A percentile compares a stretch with the other conserved stretches of the same genome.
phyloP scores from a whole-genome alignment of 148 eudicot genomes.

The Nepenthes mirabilis region DNA sequence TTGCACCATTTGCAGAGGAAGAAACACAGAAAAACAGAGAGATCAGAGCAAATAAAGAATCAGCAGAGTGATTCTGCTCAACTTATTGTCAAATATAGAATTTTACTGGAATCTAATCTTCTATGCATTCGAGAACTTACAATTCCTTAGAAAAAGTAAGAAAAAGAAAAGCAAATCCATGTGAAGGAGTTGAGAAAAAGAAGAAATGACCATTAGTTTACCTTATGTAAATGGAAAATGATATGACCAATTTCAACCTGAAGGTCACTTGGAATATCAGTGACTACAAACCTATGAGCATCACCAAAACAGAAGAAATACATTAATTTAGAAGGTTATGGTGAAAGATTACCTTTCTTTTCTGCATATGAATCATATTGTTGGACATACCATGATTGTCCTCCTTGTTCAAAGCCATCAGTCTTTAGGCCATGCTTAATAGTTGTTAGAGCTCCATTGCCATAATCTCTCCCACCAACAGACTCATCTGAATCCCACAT shows the following conservation, averaged over 20 bases:
- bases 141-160: background rate
- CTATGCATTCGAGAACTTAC: background rate
- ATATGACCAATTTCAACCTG: conserved; percentile 66
- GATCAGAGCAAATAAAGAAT: background rate
- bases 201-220: conserved; percentile 8
- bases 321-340: background rate
- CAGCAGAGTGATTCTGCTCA: too few species aligned
- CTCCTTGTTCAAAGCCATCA: conserved; percentile 93
- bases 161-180: background rate
- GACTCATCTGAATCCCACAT: conserved; percentile 98
- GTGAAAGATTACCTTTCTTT: background rate
- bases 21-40: background rate
- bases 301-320: background rate
- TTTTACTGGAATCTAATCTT: too few species aligned
- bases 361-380: background rate
- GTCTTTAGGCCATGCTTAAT: conserved; percentile 61
- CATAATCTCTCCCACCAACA: conserved; percentile 50
- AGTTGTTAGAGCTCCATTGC: conserved; percentile 44
- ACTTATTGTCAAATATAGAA: too few species aligned
- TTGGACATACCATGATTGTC: conserved; percentile 69
- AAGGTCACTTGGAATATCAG: conserved; percentile 93
- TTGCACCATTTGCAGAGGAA: background rate
- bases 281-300: conserved; percentile 55
- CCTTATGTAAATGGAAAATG: conserved; percentile 91
- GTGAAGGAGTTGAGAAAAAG: background rate